Conservation (phyloP, 1,284 basidiomycete genomes). For the Irpex lacteus region DNA sequence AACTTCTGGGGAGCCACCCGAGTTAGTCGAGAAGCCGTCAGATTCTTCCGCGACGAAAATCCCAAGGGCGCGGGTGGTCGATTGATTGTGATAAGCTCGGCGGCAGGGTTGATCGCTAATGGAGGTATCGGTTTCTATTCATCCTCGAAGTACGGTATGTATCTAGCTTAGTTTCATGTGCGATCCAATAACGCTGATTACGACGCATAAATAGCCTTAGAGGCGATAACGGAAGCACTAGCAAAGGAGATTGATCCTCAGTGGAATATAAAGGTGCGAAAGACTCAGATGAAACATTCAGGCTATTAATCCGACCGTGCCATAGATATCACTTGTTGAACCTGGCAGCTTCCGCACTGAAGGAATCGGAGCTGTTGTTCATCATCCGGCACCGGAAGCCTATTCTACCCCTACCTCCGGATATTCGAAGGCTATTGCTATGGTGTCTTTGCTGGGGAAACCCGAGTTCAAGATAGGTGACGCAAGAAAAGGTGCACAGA, state of each 20-base stretch:
- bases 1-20: constrained; percentile 37
- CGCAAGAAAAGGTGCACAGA: not conserved
- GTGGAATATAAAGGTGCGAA: constrained; percentile 8
- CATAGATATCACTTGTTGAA: constrained; percentile 9
- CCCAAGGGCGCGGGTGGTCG: constrained; percentile 9
- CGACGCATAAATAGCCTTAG: not conserved
- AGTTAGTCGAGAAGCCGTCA: constrained; percentile 33
- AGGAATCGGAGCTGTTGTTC: not conserved
- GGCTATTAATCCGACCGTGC: not conserved
- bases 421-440: not conserved
- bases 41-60: constrained; percentile 39
- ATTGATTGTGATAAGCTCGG: constrained; percentile 1
- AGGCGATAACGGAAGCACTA: not conserved
- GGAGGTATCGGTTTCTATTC: constrained; percentile 29
- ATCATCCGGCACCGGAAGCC: not conserved
- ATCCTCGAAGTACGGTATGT: constrained; percentile 29
- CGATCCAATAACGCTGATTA: not conserved
- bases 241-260: constrained; percentile 3
- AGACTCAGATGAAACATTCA: not conserved
- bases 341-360: constrained; percentile 8
- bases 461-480: not conserved
- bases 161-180: not conserved
- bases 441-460: not conserved
- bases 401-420: not conserved
- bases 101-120: constrained; percentile 21